Evolutionary conservation across 768 basidiomycete genomes (phyloP), one percentile per base, ranked within the genome.

Genomic region (Rubroboletus pulcherrimus): DNA sequence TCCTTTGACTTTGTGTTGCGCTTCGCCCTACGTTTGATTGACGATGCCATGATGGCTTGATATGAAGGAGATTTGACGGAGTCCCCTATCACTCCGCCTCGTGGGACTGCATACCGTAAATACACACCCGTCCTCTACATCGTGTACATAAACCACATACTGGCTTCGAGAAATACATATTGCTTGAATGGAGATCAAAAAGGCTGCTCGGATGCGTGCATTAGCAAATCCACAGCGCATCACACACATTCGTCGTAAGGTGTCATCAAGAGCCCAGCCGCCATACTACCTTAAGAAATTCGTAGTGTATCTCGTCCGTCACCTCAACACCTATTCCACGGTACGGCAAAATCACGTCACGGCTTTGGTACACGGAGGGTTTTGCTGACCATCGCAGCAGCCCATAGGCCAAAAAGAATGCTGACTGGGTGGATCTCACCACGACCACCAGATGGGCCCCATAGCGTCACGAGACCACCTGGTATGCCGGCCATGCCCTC

Each of bases 371-470:
- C 84, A 48, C 85, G 81, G 44, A 99, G 77, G 15, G 97, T 98
- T 76, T 98, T 98, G 80, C 92, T 95, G 60, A 99, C 91, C 96
- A 99, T 98, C 46, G 91, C 89, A 15, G 93, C 88, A 9, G 90
- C 96, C 95, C 94, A 98, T 12, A 78, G 68, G 7, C 76, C 87
- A 71, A 93, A 92, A n/a, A 95, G 66, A 35, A 91, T 58, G 65
- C 85, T 85, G 40, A 86, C 85, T 38, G 82, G 73, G 71, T 99
- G 97, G 46, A 98, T 64, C 62, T 98, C 96, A 64, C 94, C 87
- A 33, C 85, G 81, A 10, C 87, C 87, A 12, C 88, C 91, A 33
- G 75, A 66, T 37, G 75, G 60, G 17, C 89, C 91, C 86, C 89
- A 92, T 14, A 91, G 66, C 7, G 81, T 86, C 34, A 86, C 68